Evolutionary conservation across 2,329 filamentous ascomycete species (phyloP).

Genomic region (Paecilomyces niveus): DNA sequence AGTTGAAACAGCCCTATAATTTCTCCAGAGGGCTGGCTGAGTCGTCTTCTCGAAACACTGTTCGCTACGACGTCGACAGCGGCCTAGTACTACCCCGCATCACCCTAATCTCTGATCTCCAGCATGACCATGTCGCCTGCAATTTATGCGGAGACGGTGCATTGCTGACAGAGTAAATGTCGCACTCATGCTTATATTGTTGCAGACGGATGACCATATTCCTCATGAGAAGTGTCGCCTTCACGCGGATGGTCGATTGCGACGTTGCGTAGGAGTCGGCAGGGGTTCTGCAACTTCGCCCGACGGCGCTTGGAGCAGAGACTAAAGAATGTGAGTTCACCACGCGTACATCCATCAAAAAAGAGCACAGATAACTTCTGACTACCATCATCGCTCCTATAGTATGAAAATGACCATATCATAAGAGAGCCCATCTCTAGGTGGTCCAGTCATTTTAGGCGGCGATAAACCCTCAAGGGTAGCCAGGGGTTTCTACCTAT

Average conservation of each 20-base stretch:
- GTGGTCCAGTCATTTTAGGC: not conserved
- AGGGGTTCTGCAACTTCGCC: not conserved
- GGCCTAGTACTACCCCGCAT: not conserved
- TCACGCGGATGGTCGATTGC: not conserved
- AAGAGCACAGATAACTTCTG: not conserved
- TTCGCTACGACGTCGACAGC: not conserved
- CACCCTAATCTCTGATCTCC: not conserved
- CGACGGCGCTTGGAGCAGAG: not conserved
- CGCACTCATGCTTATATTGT: not conserved
- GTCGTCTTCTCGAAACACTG: not conserved
- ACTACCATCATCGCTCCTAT: not conserved
- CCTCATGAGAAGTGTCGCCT: not conserved
- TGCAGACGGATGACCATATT: not conserved
- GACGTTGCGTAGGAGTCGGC: not conserved
- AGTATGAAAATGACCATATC: not conserved
- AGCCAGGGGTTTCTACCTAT: not conserved
- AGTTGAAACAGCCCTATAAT: not conserved
- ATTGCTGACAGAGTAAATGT: not conserved
- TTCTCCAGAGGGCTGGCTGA: not conserved
- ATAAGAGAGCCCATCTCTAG: not conserved
- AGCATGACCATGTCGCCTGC: not conserved
- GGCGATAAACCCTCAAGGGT: no score
- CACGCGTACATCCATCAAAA: not conserved
- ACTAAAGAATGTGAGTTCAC: not conserved
- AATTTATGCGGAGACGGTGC: not conserved